phyloP scores from a whole-genome alignment of 108 stramenopile genomes.

The Ochromonas danica region DNA sequence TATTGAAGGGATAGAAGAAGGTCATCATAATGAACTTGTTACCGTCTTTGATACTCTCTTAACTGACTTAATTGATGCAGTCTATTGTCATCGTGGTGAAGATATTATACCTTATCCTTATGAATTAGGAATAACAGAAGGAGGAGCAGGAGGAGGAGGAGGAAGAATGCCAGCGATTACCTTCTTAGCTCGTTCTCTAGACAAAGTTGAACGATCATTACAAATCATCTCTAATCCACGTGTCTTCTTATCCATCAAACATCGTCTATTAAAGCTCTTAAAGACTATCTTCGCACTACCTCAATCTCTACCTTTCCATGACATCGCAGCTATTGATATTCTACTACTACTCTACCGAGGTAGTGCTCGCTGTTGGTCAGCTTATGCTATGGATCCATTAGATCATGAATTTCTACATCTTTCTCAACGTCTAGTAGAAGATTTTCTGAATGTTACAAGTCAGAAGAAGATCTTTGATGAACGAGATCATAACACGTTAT shows the following conservation, averaged over 20 bases:
- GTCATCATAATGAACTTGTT: too few relatives aligned
- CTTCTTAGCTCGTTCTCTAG: background rate
- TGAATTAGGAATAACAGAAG: too few relatives aligned
- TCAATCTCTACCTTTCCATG: background rate
- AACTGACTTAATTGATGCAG: too few relatives aligned
- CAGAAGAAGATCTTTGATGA: constrained; percentile 2
- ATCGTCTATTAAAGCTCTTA: background rate
- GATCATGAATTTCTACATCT: background rate
- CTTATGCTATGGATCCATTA: background rate
- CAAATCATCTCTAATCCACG: background rate
- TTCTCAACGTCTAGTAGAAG: background rate
- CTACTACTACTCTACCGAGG: background rate
- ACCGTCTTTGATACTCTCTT: too few relatives aligned
- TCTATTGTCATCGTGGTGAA: too few relatives aligned
- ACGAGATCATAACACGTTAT: background rate
- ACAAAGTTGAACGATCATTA: background rate
- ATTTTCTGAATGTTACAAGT: background rate
- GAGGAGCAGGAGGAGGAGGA: too few relatives aligned
- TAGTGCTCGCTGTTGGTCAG: background rate
- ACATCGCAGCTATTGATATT: background rate
- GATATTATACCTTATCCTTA: too few relatives aligned
- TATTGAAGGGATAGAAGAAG: too few relatives aligned
- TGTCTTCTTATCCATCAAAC: background rate
- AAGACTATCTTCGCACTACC: background rate
- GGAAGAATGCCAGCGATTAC: background rate